Base-by-base conservation (phyloP, 257 asterid species). In the Primulina huaijiensis region DNA sequence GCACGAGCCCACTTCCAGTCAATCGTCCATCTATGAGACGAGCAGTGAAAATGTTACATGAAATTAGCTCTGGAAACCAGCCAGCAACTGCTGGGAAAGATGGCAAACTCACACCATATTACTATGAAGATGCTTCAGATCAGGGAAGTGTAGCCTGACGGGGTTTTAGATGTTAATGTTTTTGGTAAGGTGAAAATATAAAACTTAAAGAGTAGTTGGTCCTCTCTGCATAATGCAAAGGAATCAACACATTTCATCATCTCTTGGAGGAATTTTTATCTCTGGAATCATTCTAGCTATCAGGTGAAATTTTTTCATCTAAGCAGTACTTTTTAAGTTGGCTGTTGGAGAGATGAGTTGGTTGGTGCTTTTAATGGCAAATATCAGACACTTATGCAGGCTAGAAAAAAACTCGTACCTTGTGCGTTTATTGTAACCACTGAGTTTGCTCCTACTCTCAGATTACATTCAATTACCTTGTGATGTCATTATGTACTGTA, bases 11-110 rank as follows among this genome's bases (percentile, higher is more conserved):
- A 0, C 89, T 90, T 4, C 97, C 99, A 7, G 87, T 89, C 7
- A 93, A 93, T 60, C 96, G 99, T 2, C 99, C 99, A 8, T 90
- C 99, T 0, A 90, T 93, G 99, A 80, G 97, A 70, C 86, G 97
- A 25, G 89, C 90, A 7, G 99, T 93, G 8, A 90, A 90, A 76
- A 83, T 93, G 96, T 38, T 93, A 79, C 96, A 84, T 67, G 99
- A 89, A 70, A 72, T 85, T 0, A 95, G 90, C 35, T 65, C 76
- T 17, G 84, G 71, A 8, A 74, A 66, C 71, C 87, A 62, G 53
- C 25, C 25, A 23, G 70, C 77, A 57, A 16, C 74, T 8, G 73
- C 75, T 0, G 74, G 80, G 0, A 93, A 90, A 75, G 96, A 89
- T 6, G 97, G 94, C 4, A 93, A 93, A 69, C 67, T 90, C 65